Evolutionary conservation across 192 early-diverging fungal genomes (phyloP).

Genomic region (Coemansia sp.): DNA sequence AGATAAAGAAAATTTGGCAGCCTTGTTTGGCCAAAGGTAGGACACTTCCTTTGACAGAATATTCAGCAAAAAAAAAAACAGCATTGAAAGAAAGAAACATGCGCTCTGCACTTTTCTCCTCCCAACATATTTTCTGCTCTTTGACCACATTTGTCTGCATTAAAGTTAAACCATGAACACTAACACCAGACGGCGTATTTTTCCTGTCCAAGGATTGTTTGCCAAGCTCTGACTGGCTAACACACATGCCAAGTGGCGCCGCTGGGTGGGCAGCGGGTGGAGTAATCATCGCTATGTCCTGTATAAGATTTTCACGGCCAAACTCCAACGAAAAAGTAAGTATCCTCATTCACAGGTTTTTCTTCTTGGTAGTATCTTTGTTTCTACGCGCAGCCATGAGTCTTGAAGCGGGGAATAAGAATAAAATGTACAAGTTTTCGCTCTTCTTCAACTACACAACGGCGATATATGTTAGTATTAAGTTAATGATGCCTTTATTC

Average conservation of each 20-base stretch:
- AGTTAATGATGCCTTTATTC: not conserved
- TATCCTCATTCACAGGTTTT: not conserved
- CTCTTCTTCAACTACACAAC: constrained; percentile 10
- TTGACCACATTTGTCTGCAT: not conserved
- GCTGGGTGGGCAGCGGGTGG: constrained; percentile 20
- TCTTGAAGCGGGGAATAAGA: not conserved
- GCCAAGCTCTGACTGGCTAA: constrained; percentile 20
- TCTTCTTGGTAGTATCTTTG: not conserved
- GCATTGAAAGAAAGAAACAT: not conserved
- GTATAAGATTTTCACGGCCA: no score
- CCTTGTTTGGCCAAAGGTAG: not conserved
- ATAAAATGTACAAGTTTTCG: not conserved
- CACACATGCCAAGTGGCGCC: constrained; percentile 6
- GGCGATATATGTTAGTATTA: not conserved
- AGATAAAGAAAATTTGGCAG: not conserved
- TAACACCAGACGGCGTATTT: not conserved
- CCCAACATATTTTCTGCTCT: not conserved
- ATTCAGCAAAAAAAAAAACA: not conserved
- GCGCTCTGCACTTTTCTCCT: not conserved
- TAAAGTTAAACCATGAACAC: not conserved
- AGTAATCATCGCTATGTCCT: not conserved
- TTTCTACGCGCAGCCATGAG: constrained; percentile 2
- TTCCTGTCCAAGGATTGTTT: constrained; percentile 15
- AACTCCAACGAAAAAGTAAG: not conserved
- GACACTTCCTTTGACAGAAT: not conserved